Evolutionary conservation across 2,329 filamentous ascomycete species (phyloP).

Genomic region (Fusarium sublunatum): DNA sequence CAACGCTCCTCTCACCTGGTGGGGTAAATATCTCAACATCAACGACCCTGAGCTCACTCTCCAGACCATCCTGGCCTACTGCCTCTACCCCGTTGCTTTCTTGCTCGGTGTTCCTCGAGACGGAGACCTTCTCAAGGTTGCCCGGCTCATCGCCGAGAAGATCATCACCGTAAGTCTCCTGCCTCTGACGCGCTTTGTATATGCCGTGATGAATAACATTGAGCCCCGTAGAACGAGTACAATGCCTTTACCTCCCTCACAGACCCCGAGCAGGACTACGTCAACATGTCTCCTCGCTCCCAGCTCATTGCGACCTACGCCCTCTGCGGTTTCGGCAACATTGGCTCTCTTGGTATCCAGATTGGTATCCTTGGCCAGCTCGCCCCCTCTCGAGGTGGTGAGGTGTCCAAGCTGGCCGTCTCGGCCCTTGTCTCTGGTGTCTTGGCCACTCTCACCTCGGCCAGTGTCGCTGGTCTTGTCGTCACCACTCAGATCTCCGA

Average conservation of each 20-base stretch:
- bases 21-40: constrained; percentile 82
- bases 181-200: neutral
- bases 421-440: constrained; percentile 83
- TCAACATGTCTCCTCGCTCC: constrained; percentile 73
- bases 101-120: constrained; percentile 79
- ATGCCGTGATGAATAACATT: constrained; percentile 19
- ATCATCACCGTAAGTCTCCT: constrained; percentile 71
- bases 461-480: constrained; percentile 81
- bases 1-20: constrained; percentile 85
- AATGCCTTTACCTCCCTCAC: constrained; percentile 73
- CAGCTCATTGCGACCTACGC: constrained; percentile 87
- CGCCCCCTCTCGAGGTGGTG: constrained; percentile 76
- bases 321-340: constrained; percentile 86
- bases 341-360: constrained; percentile 87
- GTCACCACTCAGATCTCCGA: constrained; percentile 62
- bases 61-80: constrained; percentile 79
- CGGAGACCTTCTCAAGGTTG: constrained; percentile 75
- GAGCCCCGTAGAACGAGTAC: constrained; percentile 73
- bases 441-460: constrained; percentile 81
- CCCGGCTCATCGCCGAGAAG: constrained; percentile 84
- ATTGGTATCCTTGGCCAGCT: constrained; percentile 89
- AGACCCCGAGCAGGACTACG: constrained; percentile 70
- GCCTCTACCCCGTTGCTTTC: constrained; percentile 83
- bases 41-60: constrained; percentile 74
- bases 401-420: constrained; percentile 79